phyloP scores from a whole-genome alignment of 495 filamentous ascomycete genomes.

The Penicillium chermesinum region DNA sequence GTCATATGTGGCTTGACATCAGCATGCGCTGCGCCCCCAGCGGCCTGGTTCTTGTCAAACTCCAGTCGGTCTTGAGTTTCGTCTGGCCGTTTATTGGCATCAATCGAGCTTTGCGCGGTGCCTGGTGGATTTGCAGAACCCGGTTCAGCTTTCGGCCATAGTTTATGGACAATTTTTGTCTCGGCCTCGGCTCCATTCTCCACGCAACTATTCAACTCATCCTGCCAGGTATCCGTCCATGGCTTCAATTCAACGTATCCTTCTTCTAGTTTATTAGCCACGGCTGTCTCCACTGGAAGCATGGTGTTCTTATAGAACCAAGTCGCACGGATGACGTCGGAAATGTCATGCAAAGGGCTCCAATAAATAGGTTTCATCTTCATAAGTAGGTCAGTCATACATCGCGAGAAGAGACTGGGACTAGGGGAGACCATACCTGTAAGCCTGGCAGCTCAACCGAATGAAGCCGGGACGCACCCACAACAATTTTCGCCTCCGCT shows the following conservation, averaged over 20 bases:
- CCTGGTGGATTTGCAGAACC: constrained; percentile 29
- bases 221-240: constrained; percentile 89
- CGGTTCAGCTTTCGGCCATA: constrained; percentile 62
- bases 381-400: background rate
- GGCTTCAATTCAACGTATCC: constrained; percentile 82
- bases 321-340: constrained; percentile 75
- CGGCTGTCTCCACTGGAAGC: constrained; percentile 78
- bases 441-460: constrained; percentile 50
- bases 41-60: constrained; percentile 37
- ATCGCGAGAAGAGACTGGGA: background rate
- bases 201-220: constrained; percentile 85
- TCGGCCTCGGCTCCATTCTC: constrained; percentile 89
- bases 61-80: constrained; percentile 6
- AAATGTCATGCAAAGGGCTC: constrained; percentile 90
- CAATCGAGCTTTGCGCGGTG: constrained; percentile 18
- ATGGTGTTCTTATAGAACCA: constrained; percentile 98
- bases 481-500: constrained; percentile 47
- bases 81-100: constrained; percentile 3
- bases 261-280: constrained; percentile 86
- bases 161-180: constrained; percentile 74
- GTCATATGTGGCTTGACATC: constrained; percentile 53
- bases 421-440: constrained; percentile 27
- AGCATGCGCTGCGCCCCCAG: constrained; percentile 30
- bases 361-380: constrained; percentile 97
- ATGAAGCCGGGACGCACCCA: constrained; percentile 72